These are phyloP conservation scores for Lizanozyma gosingica DNA, from an alignment of 1,139 yeast species.

Conservation along the genomic window DNA sequence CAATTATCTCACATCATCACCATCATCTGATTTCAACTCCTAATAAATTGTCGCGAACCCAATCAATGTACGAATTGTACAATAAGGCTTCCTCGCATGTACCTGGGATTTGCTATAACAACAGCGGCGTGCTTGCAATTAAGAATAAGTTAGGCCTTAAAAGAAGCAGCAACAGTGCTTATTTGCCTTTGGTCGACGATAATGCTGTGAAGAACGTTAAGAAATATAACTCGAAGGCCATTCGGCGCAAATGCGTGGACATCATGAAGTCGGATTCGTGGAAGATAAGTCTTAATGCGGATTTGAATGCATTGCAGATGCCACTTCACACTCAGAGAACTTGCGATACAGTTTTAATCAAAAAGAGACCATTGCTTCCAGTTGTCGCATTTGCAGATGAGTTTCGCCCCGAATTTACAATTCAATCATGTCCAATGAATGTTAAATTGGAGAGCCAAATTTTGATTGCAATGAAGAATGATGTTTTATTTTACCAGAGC, in stretches of 20 bases:
- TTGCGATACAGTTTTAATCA: conserved; percentile 5
- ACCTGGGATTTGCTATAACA: conserved; percentile 1
- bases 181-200: conserved; percentile 16
- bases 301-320: neutral
- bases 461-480: conserved; percentile 46
- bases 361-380: conserved; percentile 19
- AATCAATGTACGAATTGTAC: conserved; percentile 30
- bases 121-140: conserved; percentile 1
- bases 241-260: conserved; percentile 17
- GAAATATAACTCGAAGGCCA: conserved; percentile 17
- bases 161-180: conserved; percentile 20
- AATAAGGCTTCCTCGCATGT: conserved; percentile 6
- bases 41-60: conserved; percentile 24
- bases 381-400: conserved; percentile 39
- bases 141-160: conserved; percentile 14
- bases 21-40: conserved; percentile 8
- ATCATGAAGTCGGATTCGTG: conserved; percentile 17
- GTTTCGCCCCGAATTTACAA: conserved; percentile 34
- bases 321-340: neutral
- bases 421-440: conserved; percentile 35
- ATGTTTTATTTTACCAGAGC: conserved; percentile 36
- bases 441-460: conserved; percentile 47
- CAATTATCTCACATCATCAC: conserved; percentile 7
- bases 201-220: conserved; percentile 12
- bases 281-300: neutral